Evolutionary conservation across 306 rosid genomes (phyloP), one percentile per base, ranked within the genome.

Genomic region (Pyrus bretschneideri): DNA sequence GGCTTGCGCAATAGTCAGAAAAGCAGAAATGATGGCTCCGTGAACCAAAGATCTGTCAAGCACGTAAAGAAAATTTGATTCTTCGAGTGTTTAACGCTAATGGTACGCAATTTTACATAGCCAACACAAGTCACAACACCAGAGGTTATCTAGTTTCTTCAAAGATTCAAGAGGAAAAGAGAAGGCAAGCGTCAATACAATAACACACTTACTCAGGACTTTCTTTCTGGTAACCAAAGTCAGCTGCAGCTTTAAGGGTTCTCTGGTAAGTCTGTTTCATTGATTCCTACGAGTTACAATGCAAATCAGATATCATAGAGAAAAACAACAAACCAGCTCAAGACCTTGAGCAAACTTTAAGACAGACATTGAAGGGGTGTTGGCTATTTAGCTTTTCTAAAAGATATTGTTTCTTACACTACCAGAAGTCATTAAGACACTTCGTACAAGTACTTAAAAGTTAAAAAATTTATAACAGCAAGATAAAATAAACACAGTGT

Each of bases 191-290:
- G 45, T 68, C 73, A 51, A 79, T 22, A 11, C 23, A 58, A 72
- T 69, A 73, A 82, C 65, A 25, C 23, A 91, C 98, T 88, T 78
- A 93, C 98, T 93, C 98, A 1, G 98, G 98, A 77, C 87, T 87
- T 78, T 93, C 98, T 85, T 93, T 93, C 73, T 88, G 95, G 79
- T 93, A 91, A 66, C 97, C 98, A 81, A 87, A 87, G 69, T 87
- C 91, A 22, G 85, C 45, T 59, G 98, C 96, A 5, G 98, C 98
- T 85, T 93, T 93, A 44, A 87, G 87, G 76, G 96, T 89, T 84
- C 93, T 93, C 85, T 93, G 96, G 80, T 93, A 93, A 67, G 93
- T 93, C 83, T 93, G 98, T 76, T 89, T 93, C 90, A 93, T 91
- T 66, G 96, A 97, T 83, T 91, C 98, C 98, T 93, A 87, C 59